phyloP scores from a whole-genome alignment of 1,284 basidiomycete species.

The Butyriboletus regius region DNA sequence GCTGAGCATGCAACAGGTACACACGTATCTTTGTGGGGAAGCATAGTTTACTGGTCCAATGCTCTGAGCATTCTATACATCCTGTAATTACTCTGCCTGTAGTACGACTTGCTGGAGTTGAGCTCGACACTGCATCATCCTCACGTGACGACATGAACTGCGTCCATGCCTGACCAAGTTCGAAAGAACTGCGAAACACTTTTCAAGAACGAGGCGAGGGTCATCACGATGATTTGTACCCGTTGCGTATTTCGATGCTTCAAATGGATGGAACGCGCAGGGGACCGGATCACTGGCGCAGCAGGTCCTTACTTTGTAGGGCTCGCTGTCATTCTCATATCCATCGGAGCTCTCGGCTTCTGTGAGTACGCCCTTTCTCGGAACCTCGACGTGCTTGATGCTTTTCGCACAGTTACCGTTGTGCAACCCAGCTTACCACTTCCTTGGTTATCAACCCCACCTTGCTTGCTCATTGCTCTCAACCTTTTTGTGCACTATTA shows the following conservation, averaged over 20 bases:
- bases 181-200: no score
- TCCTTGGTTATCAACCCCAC: slow-evolving; percentile 52
- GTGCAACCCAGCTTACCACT: slow-evolving; percentile 52
- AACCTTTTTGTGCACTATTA: slow-evolving; percentile 82
- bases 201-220: not conserved
- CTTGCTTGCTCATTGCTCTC: slow-evolving; percentile 66
- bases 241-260: slow-evolving; percentile 77
- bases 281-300: slow-evolving; percentile 77
- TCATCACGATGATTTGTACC: slow-evolving; percentile 42
- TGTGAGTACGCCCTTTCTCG: slow-evolving; percentile 49
- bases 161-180: no score
- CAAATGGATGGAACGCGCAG: slow-evolving; percentile 67
- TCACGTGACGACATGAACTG: no score
- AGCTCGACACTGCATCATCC: no score
- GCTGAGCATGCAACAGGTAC: no score
- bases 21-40: no score
- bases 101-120: no score
- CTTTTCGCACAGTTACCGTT: slow-evolving; percentile 55
- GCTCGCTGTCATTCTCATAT: slow-evolving; percentile 68
- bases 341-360: slow-evolving; percentile 67
- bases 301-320: slow-evolving; percentile 86
- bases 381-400: not conserved
- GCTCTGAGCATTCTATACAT: no score
- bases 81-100: no score
- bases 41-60: no score